Conservation (phyloP, 1,139 yeast species). For the Magnusiomyces ingens region DNA sequence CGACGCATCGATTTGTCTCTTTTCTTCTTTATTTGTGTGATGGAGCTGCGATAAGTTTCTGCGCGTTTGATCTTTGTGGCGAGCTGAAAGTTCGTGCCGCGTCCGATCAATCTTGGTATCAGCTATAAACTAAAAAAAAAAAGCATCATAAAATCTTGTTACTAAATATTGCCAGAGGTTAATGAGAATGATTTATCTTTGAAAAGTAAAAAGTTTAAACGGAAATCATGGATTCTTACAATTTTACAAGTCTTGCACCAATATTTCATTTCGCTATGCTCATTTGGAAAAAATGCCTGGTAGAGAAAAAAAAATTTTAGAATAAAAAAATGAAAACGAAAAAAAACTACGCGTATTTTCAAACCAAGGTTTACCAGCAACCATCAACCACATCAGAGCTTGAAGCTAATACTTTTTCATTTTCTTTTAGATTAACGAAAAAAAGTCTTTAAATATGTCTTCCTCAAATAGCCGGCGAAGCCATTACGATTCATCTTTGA, state of each 20-base stretch:
- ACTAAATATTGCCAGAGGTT: conserved; percentile 6
- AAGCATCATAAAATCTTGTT: conserved; percentile 4
- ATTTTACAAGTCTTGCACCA: conserved; percentile 28
- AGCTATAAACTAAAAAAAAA: conserved; percentile 35
- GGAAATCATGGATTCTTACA: conserved; percentile 29
- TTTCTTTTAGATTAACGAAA: background rate
- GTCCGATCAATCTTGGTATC: conserved; percentile 36
- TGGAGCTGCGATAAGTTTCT: conserved; percentile 32
- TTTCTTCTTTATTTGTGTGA: conserved; percentile 26
- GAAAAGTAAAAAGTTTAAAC: background rate
- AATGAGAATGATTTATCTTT: background rate
- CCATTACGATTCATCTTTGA: too few relatives aligned
- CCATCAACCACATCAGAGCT: background rate
- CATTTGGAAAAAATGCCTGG: background rate
- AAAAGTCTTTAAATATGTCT: background rate
- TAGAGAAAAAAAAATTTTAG: background rate
- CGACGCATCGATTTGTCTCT: conserved; percentile 24
- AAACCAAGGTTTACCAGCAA: background rate
- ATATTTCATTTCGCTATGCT: conserved; percentile 33
- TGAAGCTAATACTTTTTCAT: background rate
- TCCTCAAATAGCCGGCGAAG: background rate
- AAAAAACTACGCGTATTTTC: background rate
- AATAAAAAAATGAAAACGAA: background rate
- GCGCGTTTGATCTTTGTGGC: conserved; percentile 32
- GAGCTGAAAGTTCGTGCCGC: conserved; percentile 37